Evolutionary conservation across 225 moss, liverwort and hornwort genomes (phyloP).

Genomic region (Polytrichum formosum): DNA sequence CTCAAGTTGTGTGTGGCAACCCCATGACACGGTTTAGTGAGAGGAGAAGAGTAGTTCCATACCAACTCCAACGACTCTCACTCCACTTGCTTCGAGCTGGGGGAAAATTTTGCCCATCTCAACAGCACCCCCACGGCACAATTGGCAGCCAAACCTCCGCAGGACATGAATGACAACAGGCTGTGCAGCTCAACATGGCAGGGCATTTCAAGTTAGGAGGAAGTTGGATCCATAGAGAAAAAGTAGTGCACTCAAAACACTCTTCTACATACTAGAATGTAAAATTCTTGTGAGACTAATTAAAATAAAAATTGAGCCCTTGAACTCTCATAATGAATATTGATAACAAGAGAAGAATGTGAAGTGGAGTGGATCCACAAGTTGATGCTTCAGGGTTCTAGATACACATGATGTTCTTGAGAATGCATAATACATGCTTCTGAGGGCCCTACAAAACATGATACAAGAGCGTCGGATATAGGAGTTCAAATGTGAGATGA

Average conservation of each 20-base stretch:
- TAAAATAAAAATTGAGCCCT: neutral
- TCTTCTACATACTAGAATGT: neutral
- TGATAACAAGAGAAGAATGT: too few relatives aligned
- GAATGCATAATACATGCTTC: too few relatives aligned
- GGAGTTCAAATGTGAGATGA: too few relatives aligned
- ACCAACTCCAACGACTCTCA: constrained; percentile 65
- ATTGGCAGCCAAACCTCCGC: constrained; percentile 71
- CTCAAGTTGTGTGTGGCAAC: too few relatives aligned
- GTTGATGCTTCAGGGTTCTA: too few relatives aligned
- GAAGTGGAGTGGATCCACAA: too few relatives aligned
- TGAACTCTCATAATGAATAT: too few relatives aligned
- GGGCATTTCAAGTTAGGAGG: neutral
- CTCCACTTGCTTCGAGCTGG: constrained; percentile 47
- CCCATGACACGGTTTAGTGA: too few relatives aligned
- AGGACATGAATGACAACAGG: constrained; percentile 72
- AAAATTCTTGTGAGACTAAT: neutral
- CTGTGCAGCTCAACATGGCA: constrained; percentile 21
- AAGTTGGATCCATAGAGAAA: neutral
- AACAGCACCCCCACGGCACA: constrained; percentile 59
- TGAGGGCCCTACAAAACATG: too few relatives aligned
- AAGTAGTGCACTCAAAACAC: neutral
- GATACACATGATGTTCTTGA: too few relatives aligned
- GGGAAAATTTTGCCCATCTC: constrained; percentile 55
- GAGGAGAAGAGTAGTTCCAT: constrained; percentile 1
- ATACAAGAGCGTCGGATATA: too few relatives aligned